Percentiles rank a stretch among this genome's conserved stretches.
Evolutionary conservation across 2,329 filamentous ascomycete genomes (phyloP).

Genomic region (Botryotinia convoluta): DNA sequence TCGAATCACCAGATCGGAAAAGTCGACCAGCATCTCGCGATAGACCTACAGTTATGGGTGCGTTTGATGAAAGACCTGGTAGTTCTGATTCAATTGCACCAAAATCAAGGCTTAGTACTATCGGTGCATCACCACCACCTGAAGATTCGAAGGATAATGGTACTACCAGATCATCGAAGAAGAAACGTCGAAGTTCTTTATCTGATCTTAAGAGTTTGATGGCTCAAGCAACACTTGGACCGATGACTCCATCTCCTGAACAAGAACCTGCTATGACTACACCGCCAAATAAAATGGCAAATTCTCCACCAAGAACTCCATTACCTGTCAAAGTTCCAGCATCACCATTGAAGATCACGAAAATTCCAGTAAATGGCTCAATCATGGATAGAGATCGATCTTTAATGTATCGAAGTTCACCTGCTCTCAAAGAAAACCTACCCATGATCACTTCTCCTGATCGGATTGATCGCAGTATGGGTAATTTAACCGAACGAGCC

Average conservation of each 20-base stretch:
- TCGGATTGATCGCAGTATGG: slow-evolving; percentile 22
- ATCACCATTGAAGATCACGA: slow-evolving; percentile 25
- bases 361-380: slow-evolving; percentile 34
- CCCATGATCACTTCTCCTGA: slow-evolving; percentile 22
- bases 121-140: slow-evolving; percentile 36
- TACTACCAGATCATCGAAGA: slow-evolving; percentile 51
- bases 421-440: slow-evolving; percentile 35
- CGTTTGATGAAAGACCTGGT: slow-evolving; percentile 60
- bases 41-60: slow-evolving; percentile 58
- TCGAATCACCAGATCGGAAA: slow-evolving; percentile 59
- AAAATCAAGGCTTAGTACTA: slow-evolving; percentile 34
- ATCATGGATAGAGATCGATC: slow-evolving; percentile 32
- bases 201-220: slow-evolving; percentile 78
- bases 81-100: slow-evolving; percentile 50
- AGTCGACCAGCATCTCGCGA: slow-evolving; percentile 55
- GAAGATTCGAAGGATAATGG: slow-evolving; percentile 46
- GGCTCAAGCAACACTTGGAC: slow-evolving; percentile 54
- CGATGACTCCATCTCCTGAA: slow-evolving; percentile 39
- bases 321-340: slow-evolving; percentile 27
- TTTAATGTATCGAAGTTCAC: slow-evolving; percentile 28
- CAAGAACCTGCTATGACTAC: slow-evolving; percentile 2
- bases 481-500: slow-evolving; percentile 35
- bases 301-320: slow-evolving; percentile 36
- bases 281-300: slow-evolving; percentile 22
- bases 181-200: slow-evolving; percentile 86